Percentiles rank a stretch among this genome's conserved stretches.
These are phyloP conservation scores for Lathyrus tuberosus DNA, from an alignment of 306 rosid species.

Conservation along the genomic window DNA sequence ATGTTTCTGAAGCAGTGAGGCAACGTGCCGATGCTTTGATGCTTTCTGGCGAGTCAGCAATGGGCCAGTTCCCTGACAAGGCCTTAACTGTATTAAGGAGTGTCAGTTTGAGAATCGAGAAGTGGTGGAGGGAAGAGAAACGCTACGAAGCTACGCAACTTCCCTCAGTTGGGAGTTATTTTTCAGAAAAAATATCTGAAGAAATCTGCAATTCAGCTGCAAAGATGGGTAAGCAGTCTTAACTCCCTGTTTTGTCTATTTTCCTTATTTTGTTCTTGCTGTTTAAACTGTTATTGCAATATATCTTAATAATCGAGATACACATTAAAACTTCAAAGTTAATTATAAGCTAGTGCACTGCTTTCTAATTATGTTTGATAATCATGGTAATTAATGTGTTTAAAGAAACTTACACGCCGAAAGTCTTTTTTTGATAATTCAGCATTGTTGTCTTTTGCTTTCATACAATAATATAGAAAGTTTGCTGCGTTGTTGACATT, in stretches of 20 bases:
- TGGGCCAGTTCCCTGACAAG: slow-evolving; percentile 99
- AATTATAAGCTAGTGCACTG: slow-evolving; percentile 14
- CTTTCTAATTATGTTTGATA: slow-evolving; percentile 33
- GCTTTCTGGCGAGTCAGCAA: slow-evolving; percentile 99
- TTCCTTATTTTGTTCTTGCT: slow-evolving; percentile 53
- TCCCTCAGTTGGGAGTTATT: slow-evolving; percentile 72
- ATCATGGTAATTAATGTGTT: slow-evolving; percentile 12
- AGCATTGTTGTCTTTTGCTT: slow-evolving; percentile 2
- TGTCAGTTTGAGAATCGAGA: slow-evolving; percentile 96
- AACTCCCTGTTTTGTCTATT: slow-evolving; percentile 27
- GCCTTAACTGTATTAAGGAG: slow-evolving; percentile 92
- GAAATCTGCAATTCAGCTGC: slow-evolving; percentile 97
- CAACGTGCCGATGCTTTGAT: slow-evolving; percentile 98
- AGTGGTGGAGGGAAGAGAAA: slow-evolving; percentile 99
- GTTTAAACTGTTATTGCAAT: slow-evolving; percentile 11
- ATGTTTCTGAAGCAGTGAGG: slow-evolving; percentile 99
- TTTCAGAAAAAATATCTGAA: slow-evolving; percentile 85
- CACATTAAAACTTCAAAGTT: slow-evolving; percentile 15
- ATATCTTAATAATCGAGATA: background rate
- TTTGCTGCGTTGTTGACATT: slow-evolving; percentile 6
- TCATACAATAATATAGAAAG: slow-evolving; percentile 13
- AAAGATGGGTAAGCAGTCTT: slow-evolving; percentile 82
- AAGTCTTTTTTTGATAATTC: background rate
- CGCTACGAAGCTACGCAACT: slow-evolving; percentile 80
- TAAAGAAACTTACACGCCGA: slow-evolving; percentile 3